Evolutionary conservation across 768 basidiomycete species (phyloP).

Genomic region (Phanerochaete carnosa): DNA sequence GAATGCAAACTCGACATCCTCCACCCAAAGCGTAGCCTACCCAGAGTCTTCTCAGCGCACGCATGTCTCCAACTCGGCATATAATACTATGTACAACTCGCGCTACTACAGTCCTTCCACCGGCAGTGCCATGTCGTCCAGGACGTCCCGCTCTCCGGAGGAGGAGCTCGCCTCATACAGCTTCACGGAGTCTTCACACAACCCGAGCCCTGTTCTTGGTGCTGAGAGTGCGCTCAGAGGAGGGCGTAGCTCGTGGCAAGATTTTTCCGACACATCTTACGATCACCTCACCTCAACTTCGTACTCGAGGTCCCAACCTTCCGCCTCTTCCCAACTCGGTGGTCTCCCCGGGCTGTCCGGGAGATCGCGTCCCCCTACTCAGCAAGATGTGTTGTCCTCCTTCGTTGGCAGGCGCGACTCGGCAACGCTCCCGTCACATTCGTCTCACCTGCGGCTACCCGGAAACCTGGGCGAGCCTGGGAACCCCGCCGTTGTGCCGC

Average conservation of each 20-base stretch:
- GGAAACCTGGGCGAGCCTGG: conserved; percentile 23
- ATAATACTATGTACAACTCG: conserved; percentile 18
- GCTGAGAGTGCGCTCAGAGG: background rate
- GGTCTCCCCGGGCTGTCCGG: background rate
- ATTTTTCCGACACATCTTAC: conserved; percentile 4
- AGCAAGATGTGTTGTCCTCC: conserved; percentile 3
- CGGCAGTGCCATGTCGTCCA: conserved; percentile 4
- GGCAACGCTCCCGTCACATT: conserved; percentile 14
- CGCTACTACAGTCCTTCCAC: conserved; percentile 12
- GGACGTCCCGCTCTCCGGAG: conserved; percentile 7
- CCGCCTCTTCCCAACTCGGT: background rate
- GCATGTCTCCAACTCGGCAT: conserved; percentile 20
- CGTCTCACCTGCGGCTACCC: conserved; percentile 15
- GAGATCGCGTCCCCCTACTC: background rate
- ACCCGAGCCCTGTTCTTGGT: background rate
- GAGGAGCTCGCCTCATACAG: conserved; percentile 8
- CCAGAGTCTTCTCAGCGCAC: conserved; percentile 32
- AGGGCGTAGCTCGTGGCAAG: conserved; percentile 7
- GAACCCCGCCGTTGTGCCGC: conserved; percentile 24
- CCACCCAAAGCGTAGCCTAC: conserved; percentile 21
- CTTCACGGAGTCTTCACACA: background rate
- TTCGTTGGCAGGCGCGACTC: conserved; percentile 7
- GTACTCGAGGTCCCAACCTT: background rate
- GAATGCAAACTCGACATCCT: conserved; percentile 9
- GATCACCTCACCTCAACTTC: conserved; percentile 6